phyloP scores from a whole-genome alignment of 2,329 filamentous ascomycete genomes.

The Chrysoporthe cubensis region DNA sequence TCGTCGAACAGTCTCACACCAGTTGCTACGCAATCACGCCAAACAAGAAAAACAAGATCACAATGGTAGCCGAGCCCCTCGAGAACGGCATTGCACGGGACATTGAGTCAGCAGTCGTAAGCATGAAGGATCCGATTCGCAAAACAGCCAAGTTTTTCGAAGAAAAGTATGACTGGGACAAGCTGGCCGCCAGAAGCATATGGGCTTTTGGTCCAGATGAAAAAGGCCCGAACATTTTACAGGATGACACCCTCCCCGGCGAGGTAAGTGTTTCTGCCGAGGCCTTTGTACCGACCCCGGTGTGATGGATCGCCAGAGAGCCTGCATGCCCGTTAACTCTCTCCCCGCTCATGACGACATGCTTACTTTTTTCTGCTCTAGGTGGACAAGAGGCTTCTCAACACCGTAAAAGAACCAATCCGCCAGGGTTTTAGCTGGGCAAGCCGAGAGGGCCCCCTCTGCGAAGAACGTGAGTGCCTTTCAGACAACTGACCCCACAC shows the following conservation, averaged over 20 bases:
- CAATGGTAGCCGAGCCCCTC: constrained; percentile 95
- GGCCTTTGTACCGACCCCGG: not conserved
- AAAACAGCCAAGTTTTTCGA: constrained; percentile 97
- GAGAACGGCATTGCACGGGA: constrained; percentile 94
- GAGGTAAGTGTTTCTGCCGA: constrained; percentile 60
- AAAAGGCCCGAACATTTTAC: constrained; percentile 89
- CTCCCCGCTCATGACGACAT: constrained; percentile 1
- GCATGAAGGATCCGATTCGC: constrained; percentile 88
- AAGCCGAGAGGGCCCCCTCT: constrained; percentile 90
- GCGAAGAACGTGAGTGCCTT: constrained; percentile 84
- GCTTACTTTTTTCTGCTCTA: constrained; percentile 37
- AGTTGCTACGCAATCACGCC: constrained; percentile 98
- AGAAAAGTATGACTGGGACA: constrained; percentile 95
- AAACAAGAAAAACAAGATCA: constrained; percentile 99
- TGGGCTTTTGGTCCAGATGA: constrained; percentile 99
- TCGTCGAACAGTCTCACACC: constrained; percentile 94
- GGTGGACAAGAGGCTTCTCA: constrained; percentile 90
- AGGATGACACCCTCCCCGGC: constrained; percentile 93
- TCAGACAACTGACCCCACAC: constrained; percentile 28
- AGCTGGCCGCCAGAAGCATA: constrained; percentile 90
- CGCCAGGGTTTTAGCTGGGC: constrained; percentile 98
- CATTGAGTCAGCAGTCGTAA: constrained; percentile 88
- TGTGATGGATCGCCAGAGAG: constrained; percentile 12
- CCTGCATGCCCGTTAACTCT: constrained; percentile 12
- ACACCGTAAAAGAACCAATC: constrained; percentile 87